Conservation (phyloP, 495 filamentous ascomycete species). For the Penicillium steckii region DNA sequence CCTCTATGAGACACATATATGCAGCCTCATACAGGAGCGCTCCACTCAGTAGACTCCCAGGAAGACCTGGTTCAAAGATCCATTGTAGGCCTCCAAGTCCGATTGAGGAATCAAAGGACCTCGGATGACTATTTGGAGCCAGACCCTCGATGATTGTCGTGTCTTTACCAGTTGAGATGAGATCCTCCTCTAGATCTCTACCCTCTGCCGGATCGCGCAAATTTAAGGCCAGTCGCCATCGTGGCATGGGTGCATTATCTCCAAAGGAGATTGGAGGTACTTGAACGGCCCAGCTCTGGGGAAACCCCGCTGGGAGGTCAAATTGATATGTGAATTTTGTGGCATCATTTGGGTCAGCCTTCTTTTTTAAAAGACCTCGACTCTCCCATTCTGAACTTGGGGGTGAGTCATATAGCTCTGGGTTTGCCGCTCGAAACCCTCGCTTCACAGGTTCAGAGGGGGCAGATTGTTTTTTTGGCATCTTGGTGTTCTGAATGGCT, state of each 20-base stretch:
- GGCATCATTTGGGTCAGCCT: not conserved
- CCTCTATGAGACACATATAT: conserved; percentile 16
- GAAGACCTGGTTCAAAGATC: conserved; percentile 27
- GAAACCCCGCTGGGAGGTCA: not conserved
- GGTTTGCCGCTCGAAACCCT: not conserved
- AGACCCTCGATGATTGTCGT: conserved; percentile 3
- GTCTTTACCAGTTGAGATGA: conserved; percentile 5
- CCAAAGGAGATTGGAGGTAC: conserved; percentile 10
- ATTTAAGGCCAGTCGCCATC: conserved; percentile 14
- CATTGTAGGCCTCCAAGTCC: conserved; percentile 20
- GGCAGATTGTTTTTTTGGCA: not conserved
- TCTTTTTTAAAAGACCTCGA: not conserved
- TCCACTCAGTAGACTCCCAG: not conserved
- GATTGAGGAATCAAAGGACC: conserved; percentile 3
- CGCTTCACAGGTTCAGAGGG: not conserved
- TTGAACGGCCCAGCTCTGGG: not conserved
- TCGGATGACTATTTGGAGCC: not conserved
- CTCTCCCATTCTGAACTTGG: not conserved
- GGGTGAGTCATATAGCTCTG: not conserved
- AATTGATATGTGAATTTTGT: not conserved
- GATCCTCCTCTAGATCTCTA: not conserved
- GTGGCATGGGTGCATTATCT: conserved; percentile 12
- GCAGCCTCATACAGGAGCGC: conserved; percentile 17
- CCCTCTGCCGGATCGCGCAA: not conserved
- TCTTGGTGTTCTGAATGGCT: not conserved